phyloP scores from a whole-genome alignment of 768 basidiomycete species.

The Suillus clintonianus region DNA sequence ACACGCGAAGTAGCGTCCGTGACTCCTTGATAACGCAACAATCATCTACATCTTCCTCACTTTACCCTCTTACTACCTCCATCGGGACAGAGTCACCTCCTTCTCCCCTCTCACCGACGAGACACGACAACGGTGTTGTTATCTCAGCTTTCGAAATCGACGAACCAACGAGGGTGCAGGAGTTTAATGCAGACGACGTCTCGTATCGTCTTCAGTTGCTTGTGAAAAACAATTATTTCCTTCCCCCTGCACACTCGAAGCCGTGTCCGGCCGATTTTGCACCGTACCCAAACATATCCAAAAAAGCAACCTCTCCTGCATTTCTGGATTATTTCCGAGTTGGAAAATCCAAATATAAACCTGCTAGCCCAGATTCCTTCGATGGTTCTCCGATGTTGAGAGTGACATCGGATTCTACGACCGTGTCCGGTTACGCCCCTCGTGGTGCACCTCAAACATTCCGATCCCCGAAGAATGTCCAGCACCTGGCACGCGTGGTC shows the following conservation, averaged over 20 bases:
- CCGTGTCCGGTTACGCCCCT: constrained; percentile 42
- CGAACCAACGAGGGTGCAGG: constrained; percentile 45
- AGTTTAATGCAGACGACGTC: constrained; percentile 74
- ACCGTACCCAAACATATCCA: constrained; percentile 29
- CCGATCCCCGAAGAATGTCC: constrained; percentile 32
- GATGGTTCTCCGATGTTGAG: constrained; percentile 52
- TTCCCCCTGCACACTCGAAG: constrained; percentile 86
- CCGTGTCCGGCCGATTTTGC: constrained; percentile 70
- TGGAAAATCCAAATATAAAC: constrained; percentile 68
- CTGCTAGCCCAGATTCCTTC: constrained; percentile 46
- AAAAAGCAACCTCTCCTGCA: constrained; percentile 48
- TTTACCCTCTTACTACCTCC: constrained; percentile 75
- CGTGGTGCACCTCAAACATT: constrained; percentile 40
- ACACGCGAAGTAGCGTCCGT: constrained; percentile 56
- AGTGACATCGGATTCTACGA: constrained; percentile 67
- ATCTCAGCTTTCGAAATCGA: constrained; percentile 51
- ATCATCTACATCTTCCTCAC: constrained; percentile 71
- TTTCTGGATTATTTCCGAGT: constrained; percentile 76
- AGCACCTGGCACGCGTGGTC: constrained; percentile 64
- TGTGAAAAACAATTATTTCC: constrained; percentile 86
- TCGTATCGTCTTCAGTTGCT: constrained; percentile 82
- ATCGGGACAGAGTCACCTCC: constrained; percentile 64
- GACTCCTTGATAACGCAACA: constrained; percentile 60
- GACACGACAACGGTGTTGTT: constrained; percentile 43
- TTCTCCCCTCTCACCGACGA: constrained; percentile 56